Evolutionary conservation across 805 yeast genomes (phyloP).

Genomic region (Dipodascus albidus): DNA sequence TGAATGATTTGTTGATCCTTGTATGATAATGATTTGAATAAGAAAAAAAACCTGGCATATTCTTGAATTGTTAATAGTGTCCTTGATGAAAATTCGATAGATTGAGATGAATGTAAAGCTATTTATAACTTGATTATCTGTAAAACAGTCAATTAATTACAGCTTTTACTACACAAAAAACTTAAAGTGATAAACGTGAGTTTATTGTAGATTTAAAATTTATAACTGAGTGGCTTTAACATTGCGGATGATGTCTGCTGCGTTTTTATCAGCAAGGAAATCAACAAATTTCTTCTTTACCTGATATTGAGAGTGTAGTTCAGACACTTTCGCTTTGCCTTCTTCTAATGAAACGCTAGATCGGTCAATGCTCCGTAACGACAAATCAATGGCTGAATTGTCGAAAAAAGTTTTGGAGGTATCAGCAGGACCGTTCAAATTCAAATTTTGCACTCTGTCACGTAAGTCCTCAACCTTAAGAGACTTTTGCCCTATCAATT

Average conservation of each 20-base stretch:
- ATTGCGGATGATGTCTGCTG: not conserved
- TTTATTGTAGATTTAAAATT: too few relatives aligned
- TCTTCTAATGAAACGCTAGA: not conserved
- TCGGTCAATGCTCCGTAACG: not conserved
- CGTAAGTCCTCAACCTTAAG: not conserved
- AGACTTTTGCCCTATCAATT: not conserved
- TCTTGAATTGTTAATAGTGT: too few relatives aligned
- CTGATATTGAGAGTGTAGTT: not conserved
- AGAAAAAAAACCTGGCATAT: too few relatives aligned
- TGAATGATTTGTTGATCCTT: not conserved
- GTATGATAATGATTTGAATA: too few relatives aligned
- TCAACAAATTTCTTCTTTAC: not conserved
- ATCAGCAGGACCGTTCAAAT: not conserved
- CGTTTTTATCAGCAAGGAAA: not conserved
- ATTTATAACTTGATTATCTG: too few relatives aligned
- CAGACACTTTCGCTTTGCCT: not conserved
- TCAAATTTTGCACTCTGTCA: not conserved
- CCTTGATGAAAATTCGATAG: too few relatives aligned
- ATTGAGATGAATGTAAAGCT: too few relatives aligned
- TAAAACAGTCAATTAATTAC: too few relatives aligned
- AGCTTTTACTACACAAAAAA: too few relatives aligned
- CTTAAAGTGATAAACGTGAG: too few relatives aligned
- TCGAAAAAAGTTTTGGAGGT: not conserved
- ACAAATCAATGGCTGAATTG: too few relatives aligned
- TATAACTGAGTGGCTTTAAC: not conserved